Base-by-base conservation (phyloP, 768 basidiomycete species). In the Boletellus emodensis region DNA sequence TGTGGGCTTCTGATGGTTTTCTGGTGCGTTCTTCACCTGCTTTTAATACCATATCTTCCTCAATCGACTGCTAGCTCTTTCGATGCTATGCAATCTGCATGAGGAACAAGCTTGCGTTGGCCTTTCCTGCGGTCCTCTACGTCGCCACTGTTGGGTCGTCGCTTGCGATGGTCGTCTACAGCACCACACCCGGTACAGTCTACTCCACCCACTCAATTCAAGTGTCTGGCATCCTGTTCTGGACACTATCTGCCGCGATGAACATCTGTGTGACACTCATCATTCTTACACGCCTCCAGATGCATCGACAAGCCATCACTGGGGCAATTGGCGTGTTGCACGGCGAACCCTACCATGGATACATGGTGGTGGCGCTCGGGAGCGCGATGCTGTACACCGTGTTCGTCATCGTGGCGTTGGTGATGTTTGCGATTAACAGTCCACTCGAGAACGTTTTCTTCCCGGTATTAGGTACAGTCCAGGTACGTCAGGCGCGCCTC, bases 311-410 rank as follows among this genome's bases (percentile, higher is more conserved):
- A 0, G 41, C 56, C 0, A 33, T 61, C 44, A 35, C 50, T 1
- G 24, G 13, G 2, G 54, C 57, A 0, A 11, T 55, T 39, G 59
- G 59, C 1, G 34, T 44, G 0, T 45, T 35, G 1, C 62, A 58
- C 6, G 61, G 56, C 2, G n/a, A 42, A 17, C 59, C 64, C 20
- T 61, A 64, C 33, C 41, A 64, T 30, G 28, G 50, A 3, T 62
- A 59, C n/a, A 59, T 64, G 59, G 50, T 56, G 1, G 56, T 62
- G 62, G 56, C 56, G 18, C 56, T 62, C 37, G 61, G 64, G 48
- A 62, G 61, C 48, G 62, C 61, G 0, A 0, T 48, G 41, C 28
- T 62, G 36, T 62, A 62, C 20, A 55, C 61, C 0, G 28, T 30
- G 17, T 56, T 54, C 6, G 52, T 15, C 13, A 26, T 61, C 17